phyloP scores from a whole-genome alignment of 306 rosid genomes.

The Cyamopsis tetragonoloba region DNA sequence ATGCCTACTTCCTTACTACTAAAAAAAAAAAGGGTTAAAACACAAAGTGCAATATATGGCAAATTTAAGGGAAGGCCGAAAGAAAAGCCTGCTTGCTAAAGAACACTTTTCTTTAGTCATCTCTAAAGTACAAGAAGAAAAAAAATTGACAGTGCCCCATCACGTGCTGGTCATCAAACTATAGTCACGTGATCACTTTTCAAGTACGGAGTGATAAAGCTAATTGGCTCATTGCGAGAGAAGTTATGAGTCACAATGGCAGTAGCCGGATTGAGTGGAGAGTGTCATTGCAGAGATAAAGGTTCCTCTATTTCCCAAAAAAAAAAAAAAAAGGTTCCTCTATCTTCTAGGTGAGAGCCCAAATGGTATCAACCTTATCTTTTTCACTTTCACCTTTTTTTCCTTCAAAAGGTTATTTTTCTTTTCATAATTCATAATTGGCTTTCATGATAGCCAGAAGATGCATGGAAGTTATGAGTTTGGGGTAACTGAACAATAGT shows the following conservation, averaged over 20 bases:
- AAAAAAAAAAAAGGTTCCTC: conserved; percentile 25
- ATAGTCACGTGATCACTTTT: conserved; percentile 34
- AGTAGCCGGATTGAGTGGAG: conserved; percentile 25
- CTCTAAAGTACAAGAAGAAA: conserved; percentile 21
- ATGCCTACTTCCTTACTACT: neutral
- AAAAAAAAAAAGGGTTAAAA: neutral
- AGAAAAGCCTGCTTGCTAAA: conserved; percentile 34
- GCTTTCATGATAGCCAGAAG: conserved; percentile 18
- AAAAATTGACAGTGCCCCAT: conserved; percentile 30
- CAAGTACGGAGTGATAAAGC: conserved; percentile 1
- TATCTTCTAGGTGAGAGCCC: conserved; percentile 26
- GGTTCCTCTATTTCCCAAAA: conserved; percentile 12
- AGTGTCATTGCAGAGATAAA: conserved; percentile 35
- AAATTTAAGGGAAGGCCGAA: conserved; percentile 20
- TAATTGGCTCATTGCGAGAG: conserved; percentile 15
- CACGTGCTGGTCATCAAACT: conserved; percentile 42
- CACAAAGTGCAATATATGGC: conserved; percentile 13
- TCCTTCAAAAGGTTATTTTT: conserved; percentile 12
- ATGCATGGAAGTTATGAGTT: conserved; percentile 19
- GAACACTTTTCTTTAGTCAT: conserved; percentile 23
- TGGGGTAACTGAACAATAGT: conserved; percentile 8
- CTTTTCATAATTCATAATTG: conserved; percentile 31
- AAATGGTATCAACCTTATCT: conserved; percentile 27
- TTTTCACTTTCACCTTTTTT: conserved; percentile 28
- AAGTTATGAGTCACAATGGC: conserved; percentile 19